Evolutionary conservation across 768 basidiomycete genomes (phyloP), one percentile per base, ranked within the genome.

Genomic region (Pisolithus albus): DNA sequence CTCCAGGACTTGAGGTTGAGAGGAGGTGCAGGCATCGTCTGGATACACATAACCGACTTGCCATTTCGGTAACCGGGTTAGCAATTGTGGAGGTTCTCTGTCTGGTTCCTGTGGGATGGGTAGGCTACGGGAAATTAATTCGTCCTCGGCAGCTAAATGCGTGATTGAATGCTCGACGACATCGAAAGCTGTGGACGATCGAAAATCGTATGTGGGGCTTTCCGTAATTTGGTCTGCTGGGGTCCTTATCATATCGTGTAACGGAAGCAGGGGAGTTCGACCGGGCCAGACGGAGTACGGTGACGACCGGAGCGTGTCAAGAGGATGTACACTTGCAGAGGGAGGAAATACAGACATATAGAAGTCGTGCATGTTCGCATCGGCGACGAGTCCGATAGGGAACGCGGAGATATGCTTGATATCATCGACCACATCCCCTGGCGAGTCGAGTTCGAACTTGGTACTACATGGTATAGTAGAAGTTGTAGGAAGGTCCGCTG

Each of bases 261-360:
- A 30, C 10, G 34, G 34, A 34, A 34, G 34, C 34, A 34, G 34
- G 11, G 34, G 34, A 5, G 34, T 34, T 34, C 5, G 34, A 15
- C 15, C 15, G 34, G 4, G 34, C 34, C 11, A 15, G 11, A 5
- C 34, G 13, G 5, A 11, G 19, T 21, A 10, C 19, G 18, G 23
- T 42, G 19, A 13, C 10, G 41, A 45, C 26, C 37, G 18, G 32
- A 52, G 58, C 19, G 73, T 68, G 30, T 74, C 70, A 30, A 69
- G 54, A 19, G 77, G 76, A 56, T 78, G 69, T 46, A 79, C 63
- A 26, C 71, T 65, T 5, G 55, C 39, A 37, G 54, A 51, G 28
- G 58, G 58, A 4, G 52, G 32, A 7, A 61, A 57, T 24, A 51
- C 52, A 16, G 53, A 49, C 23, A 59, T 51, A 43, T 60, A 54